Base-by-base conservation (phyloP, 1,139 yeast genomes). In the Candida frijolesensis region DNA sequence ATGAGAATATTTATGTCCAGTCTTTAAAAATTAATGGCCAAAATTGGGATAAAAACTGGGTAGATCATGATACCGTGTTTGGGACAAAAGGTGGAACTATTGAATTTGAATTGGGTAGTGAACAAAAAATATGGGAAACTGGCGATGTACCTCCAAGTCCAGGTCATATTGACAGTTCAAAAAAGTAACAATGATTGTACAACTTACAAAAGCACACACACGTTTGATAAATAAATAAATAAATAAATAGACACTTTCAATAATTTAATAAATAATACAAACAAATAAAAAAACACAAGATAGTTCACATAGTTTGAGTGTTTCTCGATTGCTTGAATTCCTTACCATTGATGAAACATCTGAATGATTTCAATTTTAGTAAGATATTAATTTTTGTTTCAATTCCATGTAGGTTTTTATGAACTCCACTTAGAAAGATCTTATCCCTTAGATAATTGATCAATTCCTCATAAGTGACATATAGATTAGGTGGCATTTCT, bases 31-130 rank as follows among this genome's bases (percentile, higher is more conserved):
- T 72, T 27, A 70, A 72, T 53, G 75, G 74, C 4, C 37, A 60
- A 14, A 46, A 53, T 0, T 58, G 64, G 58, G 47, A 53, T 30
- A 57, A 70, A 54, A 68, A 68, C 51, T 72, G 76, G 75, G 52
- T 72, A 25, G 61, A 58, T 18, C 77, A 72, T 50, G 68, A 63
- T 12, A 65, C 64, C 35, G 46, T 72, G 10, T 71, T 72, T 55
- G 55, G 57, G 10, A 54, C 59, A 42, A 71, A 72, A 12, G 72
- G 70, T 7, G 52, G 57, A 12, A n/a, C 42, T 14, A 60, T 65
- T 45, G 67, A 57, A 60, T 75, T 56, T 60, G 70, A 55, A 18
- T 45, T 63, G 29, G 60, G 61, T n/a, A 61, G 60, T 56, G 40
- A 61, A 57, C 55, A 59, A 54, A 55, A 57, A 57, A 52, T 56